Evolutionary conservation across 1,139 yeast species (phyloP), one percentile per base, ranked within the genome.

Genomic region (Lodderomyces elongisporus): DNA sequence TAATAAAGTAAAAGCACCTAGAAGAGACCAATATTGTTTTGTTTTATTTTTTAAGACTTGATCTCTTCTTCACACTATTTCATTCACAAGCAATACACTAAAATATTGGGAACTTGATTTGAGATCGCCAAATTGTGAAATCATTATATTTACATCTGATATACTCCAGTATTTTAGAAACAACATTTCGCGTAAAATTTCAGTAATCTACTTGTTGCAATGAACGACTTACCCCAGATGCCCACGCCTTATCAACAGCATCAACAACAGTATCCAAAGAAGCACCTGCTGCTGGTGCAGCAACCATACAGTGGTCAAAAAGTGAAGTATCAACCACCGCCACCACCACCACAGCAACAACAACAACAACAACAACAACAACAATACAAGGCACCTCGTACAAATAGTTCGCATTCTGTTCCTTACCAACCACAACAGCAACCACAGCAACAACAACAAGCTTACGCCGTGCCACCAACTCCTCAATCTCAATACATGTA

Each of bases 221-320:
- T 56, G 45, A 62, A 67, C 54, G 73, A 67, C 27, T 55, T 68
- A 42, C 74, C 74, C 17, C 52, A 59, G 50, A 67, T 66, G 47
- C 74, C 74, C 5, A 68, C 74, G 18, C 74, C 74, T 3, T 65
- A 66, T 42, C 55, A 53, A 13, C 41, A 31, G n/a, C 40, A 26
- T 10, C 41, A 29, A 12, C 39, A 45, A 23, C 42, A 44, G 27
- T 46, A 46, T 3, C 52, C 42, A 17, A 41, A 35, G 17, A 36
- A 38, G 28, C 29, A 30, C 10, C 28, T 24, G 17, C 31, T 16
- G 21, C 32, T n/a, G 15, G 14, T 4, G 5, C 30, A 27, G 12
- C 14, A 21, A 4, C 16, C 14, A 5, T 17, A 12, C 4, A 28
- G 25, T 16, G 24, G 30, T 10, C 22, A 20, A 5, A 32, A 27